Conservation (phyloP, 768 basidiomycete genomes). For the Phlegmacium glaucopus region DNA sequence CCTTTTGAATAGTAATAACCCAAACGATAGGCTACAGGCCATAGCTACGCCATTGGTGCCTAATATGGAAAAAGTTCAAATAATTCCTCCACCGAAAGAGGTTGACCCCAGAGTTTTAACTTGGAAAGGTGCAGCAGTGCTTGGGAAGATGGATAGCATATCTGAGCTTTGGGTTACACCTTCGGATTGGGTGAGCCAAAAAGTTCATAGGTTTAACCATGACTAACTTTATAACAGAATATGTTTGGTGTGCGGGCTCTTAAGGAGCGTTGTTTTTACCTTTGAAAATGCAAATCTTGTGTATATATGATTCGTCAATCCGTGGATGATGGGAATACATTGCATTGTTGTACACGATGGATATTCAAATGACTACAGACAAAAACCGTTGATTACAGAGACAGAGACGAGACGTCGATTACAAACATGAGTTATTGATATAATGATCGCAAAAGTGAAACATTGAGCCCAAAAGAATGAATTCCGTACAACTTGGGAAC, state of each 20-base stretch:
- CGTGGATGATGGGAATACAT: background rate
- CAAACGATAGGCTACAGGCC: slow-evolving; percentile 58
- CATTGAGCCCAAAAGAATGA: no score
- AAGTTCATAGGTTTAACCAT: background rate
- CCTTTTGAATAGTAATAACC: background rate
- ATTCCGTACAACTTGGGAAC: no score
- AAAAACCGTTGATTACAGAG: no score
- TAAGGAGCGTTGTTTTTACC: slow-evolving; percentile 80
- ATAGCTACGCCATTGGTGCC: slow-evolving; percentile 80
- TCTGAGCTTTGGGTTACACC: slow-evolving; percentile 86
- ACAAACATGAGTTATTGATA: no score
- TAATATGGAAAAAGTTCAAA: slow-evolving; percentile 85
- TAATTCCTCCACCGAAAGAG: slow-evolving; percentile 93
- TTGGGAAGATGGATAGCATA: slow-evolving; percentile 88
- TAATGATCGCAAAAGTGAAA: no score
- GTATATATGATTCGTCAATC: no score
- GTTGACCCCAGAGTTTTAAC: slow-evolving; percentile 86
- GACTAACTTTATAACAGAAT: slow-evolving; percentile 42
- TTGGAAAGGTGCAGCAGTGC: slow-evolving; percentile 94
- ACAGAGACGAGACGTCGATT: no score
- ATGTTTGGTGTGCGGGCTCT: slow-evolving; percentile 75
- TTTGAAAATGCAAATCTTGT: no score
- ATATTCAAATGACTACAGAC: no score
- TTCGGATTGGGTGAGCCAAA: slow-evolving; percentile 72
- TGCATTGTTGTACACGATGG: background rate